Percentiles rank a stretch among this genome's conserved stretches.
These are phyloP conservation scores for Agrostemma githago DNA, from an alignment of 148 eudicot species.

Conservation along the genomic window DNA sequence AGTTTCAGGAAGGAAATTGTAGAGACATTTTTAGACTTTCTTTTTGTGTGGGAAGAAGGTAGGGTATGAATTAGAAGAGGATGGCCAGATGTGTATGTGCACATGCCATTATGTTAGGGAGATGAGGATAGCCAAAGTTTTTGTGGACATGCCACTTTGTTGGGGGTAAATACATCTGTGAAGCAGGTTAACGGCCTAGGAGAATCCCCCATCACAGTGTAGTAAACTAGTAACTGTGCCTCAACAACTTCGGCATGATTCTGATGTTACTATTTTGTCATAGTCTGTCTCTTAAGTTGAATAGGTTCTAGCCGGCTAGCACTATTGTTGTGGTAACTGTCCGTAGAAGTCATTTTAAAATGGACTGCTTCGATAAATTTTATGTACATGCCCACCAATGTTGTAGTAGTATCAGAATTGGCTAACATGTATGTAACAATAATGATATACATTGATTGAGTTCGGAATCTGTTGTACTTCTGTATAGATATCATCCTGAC, in stretches of 20 bases:
- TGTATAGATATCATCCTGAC: conserved; percentile 88
- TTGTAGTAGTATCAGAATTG: background rate
- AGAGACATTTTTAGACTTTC: background rate
- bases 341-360: background rate
- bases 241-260: background rate
- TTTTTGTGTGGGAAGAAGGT: background rate
- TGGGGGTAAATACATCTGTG: background rate
- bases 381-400: background rate
- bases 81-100: background rate
- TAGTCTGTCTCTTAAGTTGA: background rate
- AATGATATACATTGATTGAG: conserved; percentile 2
- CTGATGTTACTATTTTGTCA: background rate
- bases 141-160: background rate
- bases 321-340: background rate
- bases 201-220: background rate
- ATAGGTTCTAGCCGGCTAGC: background rate
- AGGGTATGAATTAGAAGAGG: background rate
- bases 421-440: background rate
- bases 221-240: background rate
- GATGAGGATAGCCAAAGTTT: background rate
- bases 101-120: background rate
- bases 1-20: background rate
- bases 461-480: conserved; percentile 18
- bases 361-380: background rate
- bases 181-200: background rate